phyloP scores from a whole-genome alignment of 2,329 filamentous ascomycete genomes.

The Ascochyta lentis region DNA sequence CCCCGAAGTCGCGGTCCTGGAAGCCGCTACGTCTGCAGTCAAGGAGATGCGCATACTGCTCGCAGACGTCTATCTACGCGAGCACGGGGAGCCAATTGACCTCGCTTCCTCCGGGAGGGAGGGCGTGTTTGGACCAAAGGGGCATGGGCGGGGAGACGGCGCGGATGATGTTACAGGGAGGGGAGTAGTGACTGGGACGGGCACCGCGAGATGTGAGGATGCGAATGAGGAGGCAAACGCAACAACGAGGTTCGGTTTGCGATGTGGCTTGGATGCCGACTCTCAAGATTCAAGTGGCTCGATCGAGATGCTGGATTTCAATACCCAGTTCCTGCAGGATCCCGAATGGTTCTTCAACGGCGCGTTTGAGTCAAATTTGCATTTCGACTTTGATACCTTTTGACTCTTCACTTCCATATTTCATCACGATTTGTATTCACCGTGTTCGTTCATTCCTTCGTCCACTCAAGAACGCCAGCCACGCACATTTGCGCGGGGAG shows the following conservation, averaged over 20 bases:
- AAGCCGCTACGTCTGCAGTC: constrained; percentile 26
- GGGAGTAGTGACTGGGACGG: neutral
- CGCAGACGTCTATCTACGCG: constrained; percentile 24
- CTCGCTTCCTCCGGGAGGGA: neutral
- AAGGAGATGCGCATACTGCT: constrained; percentile 23
- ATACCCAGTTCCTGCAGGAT: constrained; percentile 5
- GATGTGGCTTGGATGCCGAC: too few relatives aligned
- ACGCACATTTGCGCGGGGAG: too few relatives aligned
- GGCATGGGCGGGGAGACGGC: constrained; percentile 21
- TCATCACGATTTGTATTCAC: too few relatives aligned
- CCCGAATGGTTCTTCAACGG: constrained; percentile 9
- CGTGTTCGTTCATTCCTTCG: too few relatives aligned
- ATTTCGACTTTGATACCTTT: too few relatives aligned
- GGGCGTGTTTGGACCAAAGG: neutral
- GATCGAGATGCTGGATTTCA: neutral
- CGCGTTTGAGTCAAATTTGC: neutral
- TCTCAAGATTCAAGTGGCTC: too few relatives aligned
- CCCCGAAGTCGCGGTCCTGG: constrained; percentile 24
- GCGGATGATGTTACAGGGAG: constrained; percentile 7
- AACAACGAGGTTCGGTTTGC: too few relatives aligned
- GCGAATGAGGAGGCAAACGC: too few relatives aligned
- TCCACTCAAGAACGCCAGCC: too few relatives aligned
- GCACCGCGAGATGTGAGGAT: too few relatives aligned
- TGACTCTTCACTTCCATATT: too few relatives aligned
- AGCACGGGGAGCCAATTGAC: constrained; percentile 32